Percentiles rank a stretch among this genome's conserved stretches.
Evolutionary conservation across 805 yeast genomes (phyloP).

Genomic region (Candida awuae): DNA sequence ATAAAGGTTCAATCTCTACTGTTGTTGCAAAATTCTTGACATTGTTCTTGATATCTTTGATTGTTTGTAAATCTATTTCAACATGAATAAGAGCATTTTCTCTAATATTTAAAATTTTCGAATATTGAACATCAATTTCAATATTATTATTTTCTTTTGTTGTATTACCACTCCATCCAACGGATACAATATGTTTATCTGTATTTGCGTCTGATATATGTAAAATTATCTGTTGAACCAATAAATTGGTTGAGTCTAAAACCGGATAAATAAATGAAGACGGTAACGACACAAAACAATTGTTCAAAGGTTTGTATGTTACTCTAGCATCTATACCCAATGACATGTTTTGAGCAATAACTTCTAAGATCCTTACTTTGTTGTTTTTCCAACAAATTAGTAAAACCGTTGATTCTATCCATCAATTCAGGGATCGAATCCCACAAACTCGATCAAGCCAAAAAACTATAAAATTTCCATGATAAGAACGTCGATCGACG

Average conservation of each 20-base stretch:
- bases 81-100: conserved; percentile 37
- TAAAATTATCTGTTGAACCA: conserved; percentile 34
- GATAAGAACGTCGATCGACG: not conserved
- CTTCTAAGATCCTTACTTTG: too few species aligned
- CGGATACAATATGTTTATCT: conserved; percentile 13
- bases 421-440: too few species aligned
- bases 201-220: conserved; percentile 20
- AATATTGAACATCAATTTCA: conserved; percentile 65
- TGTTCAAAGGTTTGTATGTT: conserved; percentile 19
- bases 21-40: conserved; percentile 35
- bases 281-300: conserved; percentile 33
- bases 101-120: conserved; percentile 38
- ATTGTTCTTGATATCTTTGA: conserved; percentile 13
- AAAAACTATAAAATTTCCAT: too few species aligned
- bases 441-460: too few species aligned
- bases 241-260: conserved; percentile 29
- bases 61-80: conserved; percentile 35
- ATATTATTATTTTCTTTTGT: conserved; percentile 23
- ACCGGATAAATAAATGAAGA: conserved; percentile 30
- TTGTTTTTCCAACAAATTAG: too few species aligned
- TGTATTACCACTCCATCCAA: conserved; percentile 29
- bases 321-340: conserved; percentile 16
- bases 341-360: conserved; percentile 1
- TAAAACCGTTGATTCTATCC: too few species aligned
- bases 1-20: conserved; percentile 69